Evolutionary conservation across 345 rosid genomes (phyloP).

Genomic region (Hibiscus mutabilis): DNA sequence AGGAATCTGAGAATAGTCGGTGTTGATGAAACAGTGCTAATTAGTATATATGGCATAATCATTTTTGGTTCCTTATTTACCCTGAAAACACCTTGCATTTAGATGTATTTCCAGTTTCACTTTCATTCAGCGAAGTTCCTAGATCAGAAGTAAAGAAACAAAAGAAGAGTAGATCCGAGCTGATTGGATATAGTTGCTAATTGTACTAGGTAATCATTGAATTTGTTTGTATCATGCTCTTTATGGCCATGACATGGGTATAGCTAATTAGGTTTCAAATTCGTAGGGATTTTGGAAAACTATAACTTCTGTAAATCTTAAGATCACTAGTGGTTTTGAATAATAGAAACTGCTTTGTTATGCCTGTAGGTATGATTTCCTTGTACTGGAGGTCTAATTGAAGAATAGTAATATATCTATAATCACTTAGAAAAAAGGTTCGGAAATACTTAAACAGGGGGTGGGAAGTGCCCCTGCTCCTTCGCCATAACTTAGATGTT

Average conservation of each 20-base stretch:
- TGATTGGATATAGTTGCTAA: background rate
- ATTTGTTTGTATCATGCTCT: background rate
- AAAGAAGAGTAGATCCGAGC: background rate
- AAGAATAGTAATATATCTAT: background rate
- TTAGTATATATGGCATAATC: background rate
- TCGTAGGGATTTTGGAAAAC: background rate
- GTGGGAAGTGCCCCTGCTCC: background rate
- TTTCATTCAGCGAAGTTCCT: background rate
- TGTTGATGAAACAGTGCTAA: constrained; percentile 7
- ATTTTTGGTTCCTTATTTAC: background rate
- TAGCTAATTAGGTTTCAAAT: background rate
- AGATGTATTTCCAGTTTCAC: constrained; percentile 1
- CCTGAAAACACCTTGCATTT: background rate
- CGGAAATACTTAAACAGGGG: background rate
- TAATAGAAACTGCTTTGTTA: background rate
- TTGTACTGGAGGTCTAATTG: constrained; percentile 5
- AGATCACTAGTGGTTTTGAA: background rate
- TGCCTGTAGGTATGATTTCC: background rate
- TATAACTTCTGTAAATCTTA: background rate
- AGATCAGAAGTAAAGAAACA: background rate
- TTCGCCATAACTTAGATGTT: constrained; percentile 1
- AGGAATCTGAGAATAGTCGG: background rate
- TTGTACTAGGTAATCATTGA: background rate
- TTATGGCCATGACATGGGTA: background rate
- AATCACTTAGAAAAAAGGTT: background rate